Evolutionary conservation across 129 eudicot species (phyloP), one percentile per base, ranked within the genome.

Genomic region (Flaveria robusta): DNA sequence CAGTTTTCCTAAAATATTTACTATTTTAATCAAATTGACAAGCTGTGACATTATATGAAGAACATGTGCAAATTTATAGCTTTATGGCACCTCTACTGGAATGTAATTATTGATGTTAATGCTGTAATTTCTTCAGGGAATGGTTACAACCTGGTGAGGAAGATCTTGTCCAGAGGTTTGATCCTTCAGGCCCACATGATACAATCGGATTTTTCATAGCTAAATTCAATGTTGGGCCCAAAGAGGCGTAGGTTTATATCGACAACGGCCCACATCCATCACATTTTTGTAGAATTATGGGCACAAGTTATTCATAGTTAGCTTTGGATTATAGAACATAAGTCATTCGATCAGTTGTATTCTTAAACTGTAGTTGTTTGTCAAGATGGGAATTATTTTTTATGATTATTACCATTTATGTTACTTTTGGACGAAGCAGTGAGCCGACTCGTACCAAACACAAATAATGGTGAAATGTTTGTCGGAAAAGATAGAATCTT

Each of bases 181-280:
- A 94, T 84, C 99, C 99, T 16, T 91, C 95, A 1, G 90, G 97
- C 41, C 54, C 87, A 14, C 88, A 89, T 13, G 99, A 94, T 76
- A 94, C 99, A 55, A 94, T 94, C 22, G 99, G 99, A 31, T 94
- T 91, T 71, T 94, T 94, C 84, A 89, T 94, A 51, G 99, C 99
- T 51, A 94, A 94, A 80, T 94, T 94, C 58, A 84, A 75, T 41
- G 97, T 91, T 77, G 97, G 96, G 45, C 79, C 89, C 78, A 94
- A 87, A 83, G 86, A 86, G 74, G 73, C 75, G 70, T 85, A 71
- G 64, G 2, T 73, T 80, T 73, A 42, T 56, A n/a, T 20, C 2
- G 24, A n/a, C 7, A 13, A 9, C 19, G 22, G 7, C 18, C 43
- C 65, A 16, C 67, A 42, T 41, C 9, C 24, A 43, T 10, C 18